A percentile compares a stretch with the other conserved stretches of the same genome.
Evolutionary conservation across 495 filamentous ascomycete species (phyloP).

Genomic region (Cetradonia linearis): DNA sequence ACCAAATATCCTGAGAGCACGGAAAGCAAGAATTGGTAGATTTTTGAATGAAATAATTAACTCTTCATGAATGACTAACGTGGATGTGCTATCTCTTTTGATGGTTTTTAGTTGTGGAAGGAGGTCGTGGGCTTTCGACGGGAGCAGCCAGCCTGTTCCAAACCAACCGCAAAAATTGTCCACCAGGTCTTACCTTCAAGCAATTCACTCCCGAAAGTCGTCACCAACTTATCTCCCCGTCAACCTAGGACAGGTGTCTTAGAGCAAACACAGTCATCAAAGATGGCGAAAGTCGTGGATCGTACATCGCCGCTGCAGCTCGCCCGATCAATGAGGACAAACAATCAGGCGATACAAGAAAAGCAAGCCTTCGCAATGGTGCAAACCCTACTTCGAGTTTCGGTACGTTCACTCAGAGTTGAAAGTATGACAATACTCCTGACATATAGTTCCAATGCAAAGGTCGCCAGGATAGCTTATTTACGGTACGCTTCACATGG

Average conservation of each 20-base stretch:
- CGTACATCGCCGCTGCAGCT: conserved; percentile 1
- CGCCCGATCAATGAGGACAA: background rate
- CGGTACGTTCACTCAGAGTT: background rate
- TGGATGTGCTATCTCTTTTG: background rate
- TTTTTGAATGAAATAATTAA: background rate
- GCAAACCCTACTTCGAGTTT: background rate
- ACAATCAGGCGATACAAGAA: background rate
- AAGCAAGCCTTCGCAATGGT: conserved; percentile 4
- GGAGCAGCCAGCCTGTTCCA: background rate
- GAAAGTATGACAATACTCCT: background rate
- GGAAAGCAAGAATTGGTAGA: background rate
- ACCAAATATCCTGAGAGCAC: background rate
- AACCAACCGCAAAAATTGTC: background rate
- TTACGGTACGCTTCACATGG: background rate
- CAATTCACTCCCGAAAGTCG: background rate
- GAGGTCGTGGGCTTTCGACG: background rate
- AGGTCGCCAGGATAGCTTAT: conserved; percentile 2
- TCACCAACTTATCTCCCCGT: background rate
- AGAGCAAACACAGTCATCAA: background rate
- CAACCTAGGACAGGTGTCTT: background rate
- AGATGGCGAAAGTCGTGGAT: background rate
- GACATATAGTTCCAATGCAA: background rate
- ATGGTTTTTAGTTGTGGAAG: too few species aligned
- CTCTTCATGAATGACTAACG: too few species aligned
- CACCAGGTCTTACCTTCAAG: background rate